Evolutionary conservation across 148 eudicot genomes (phyloP).

Genomic region (Fagopyrum homotropicum): DNA sequence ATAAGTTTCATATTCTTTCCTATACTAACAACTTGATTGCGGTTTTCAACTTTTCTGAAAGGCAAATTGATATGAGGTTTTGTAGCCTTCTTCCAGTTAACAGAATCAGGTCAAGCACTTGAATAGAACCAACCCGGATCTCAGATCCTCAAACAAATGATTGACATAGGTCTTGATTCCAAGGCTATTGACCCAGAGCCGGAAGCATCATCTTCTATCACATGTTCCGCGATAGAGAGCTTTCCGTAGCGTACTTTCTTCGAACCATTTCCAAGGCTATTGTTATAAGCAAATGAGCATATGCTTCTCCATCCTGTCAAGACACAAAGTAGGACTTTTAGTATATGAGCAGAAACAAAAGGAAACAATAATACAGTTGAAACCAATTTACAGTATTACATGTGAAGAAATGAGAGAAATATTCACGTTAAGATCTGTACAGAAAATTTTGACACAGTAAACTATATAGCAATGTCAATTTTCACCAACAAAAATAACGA

Average conservation of each 20-base stretch:
- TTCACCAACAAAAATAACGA: too few relatives aligned
- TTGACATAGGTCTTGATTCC: conserved; percentile 70
- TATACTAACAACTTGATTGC: conserved; percentile 70
- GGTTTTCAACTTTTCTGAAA: conserved; percentile 71
- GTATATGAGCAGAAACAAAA: background rate
- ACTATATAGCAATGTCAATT: too few relatives aligned
- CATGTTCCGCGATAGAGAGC: conserved; percentile 57
- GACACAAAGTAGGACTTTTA: background rate
- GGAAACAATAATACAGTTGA: background rate
- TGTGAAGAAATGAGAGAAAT: background rate
- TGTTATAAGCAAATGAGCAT: conserved; percentile 68
- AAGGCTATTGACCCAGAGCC: conserved; percentile 90
- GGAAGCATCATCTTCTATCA: conserved; percentile 72
- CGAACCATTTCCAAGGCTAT: conserved; percentile 48
- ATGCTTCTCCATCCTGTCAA: conserved; percentile 79
- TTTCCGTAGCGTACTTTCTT: conserved; percentile 37
- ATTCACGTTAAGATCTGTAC: conserved; percentile 66
- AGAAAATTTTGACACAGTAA: conserved; percentile 70
- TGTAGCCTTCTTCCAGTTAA: conserved; percentile 65
- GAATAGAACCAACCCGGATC: conserved; percentile 68
- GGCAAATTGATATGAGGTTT: conserved; percentile 84
- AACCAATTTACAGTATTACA: background rate
- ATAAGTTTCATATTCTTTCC: conserved; percentile 68
- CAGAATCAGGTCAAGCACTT: conserved; percentile 75
- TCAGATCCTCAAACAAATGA: conserved; percentile 77